Base-by-base conservation (phyloP, 2,329 filamentous ascomycete species). In the Gnomoniopsis sp. region DNA sequence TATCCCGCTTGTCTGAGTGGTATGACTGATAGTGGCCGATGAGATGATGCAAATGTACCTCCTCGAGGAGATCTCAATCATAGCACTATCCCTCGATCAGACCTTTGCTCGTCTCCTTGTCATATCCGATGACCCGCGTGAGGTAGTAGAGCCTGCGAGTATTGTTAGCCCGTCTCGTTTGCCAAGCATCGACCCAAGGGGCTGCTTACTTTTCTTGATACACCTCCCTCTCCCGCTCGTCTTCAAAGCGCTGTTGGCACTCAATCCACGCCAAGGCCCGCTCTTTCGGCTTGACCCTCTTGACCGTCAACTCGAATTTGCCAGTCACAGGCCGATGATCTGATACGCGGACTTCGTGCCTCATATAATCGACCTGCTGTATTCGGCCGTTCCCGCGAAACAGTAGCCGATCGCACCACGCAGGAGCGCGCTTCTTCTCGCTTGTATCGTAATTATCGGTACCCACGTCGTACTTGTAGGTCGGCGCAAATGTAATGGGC, bases 381-480 rank as follows among this genome's bases (percentile, higher is more conserved):
- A 98, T 87, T 57, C 89, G 86, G 30, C 90, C 91, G 14, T 88
- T 75, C 22, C 91, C 91, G 22, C 93, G 84, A 69, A 91, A 96
- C n/a, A 99, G 77, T 41, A 99, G 76, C 38, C 95, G 86, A 76
- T 99, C 95, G 71, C 95, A 99, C 95, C 95, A 99, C 1, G 95
- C 95, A 0, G 95, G 95, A 22, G 91, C 89, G 52, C 95, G 85
- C 72, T 91, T 91, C 80, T 99, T 99, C 73, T 99, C 95, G 66
- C 90, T 93, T 0, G 90, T 89, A 71, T 99, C 95, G 72, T 98
- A 99, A 7, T 86, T 89, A 69, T 98, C 93, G 0, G 91, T 96
- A 17, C 93, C 93, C 0, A 98, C 91, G 66, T 99, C 95, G 72
- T 99, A 99, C 72, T 99, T 99, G 79, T 99, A 99, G 0, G 95